These are phyloP conservation scores for Polyporus tsugae DNA, from an alignment of 1,284 basidiomycete species.

Conservation along the genomic window DNA sequence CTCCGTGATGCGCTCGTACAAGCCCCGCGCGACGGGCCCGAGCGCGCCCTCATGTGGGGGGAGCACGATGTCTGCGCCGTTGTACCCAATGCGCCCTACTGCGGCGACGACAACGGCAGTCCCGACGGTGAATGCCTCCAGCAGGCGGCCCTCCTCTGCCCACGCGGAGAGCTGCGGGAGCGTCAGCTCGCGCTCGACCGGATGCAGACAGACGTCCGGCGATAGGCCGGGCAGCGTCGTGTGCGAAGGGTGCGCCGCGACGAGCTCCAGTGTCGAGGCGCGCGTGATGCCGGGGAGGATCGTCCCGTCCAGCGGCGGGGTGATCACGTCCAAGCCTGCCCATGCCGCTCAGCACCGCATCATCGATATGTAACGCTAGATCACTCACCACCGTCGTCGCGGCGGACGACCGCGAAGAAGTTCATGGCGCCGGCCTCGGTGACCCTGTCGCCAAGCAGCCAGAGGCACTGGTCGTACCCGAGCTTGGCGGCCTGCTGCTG, in stretches of 20 bases:
- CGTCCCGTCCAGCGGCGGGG: slow-evolving; percentile 80
- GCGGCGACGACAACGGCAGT: slow-evolving; percentile 73
- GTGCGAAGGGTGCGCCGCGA: slow-evolving; percentile 62
- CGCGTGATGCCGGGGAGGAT: slow-evolving; percentile 83
- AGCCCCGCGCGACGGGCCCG: slow-evolving; percentile 63
- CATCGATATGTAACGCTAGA: too few relatives aligned
- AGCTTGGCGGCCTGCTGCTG: slow-evolving; percentile 68
- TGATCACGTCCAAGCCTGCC: slow-evolving; percentile 69
- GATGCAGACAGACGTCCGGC: slow-evolving; percentile 51
- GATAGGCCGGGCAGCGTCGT: slow-evolving; percentile 51
- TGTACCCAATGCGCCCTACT: slow-evolving; percentile 62
- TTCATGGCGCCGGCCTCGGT: slow-evolving; percentile 72
- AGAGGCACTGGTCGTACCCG: slow-evolving; percentile 80
- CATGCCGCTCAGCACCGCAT: neutral
- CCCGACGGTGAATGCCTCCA: slow-evolving; percentile 80
- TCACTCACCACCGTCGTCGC: slow-evolving; percentile 54
- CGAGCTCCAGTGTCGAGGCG: slow-evolving; percentile 72
- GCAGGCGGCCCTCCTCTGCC: slow-evolving; percentile 56
- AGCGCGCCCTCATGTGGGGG: slow-evolving; percentile 55
- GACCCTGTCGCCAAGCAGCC: slow-evolving; percentile 53
- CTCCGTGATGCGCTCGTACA: slow-evolving; percentile 63
- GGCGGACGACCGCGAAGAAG: slow-evolving; percentile 60
- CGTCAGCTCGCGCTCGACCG: slow-evolving; percentile 46
- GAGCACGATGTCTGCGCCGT: slow-evolving; percentile 60
- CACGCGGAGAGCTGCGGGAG: slow-evolving; percentile 67